Conservation (phyloP, 768 basidiomycete species). For the Amanita polypyramis region DNA sequence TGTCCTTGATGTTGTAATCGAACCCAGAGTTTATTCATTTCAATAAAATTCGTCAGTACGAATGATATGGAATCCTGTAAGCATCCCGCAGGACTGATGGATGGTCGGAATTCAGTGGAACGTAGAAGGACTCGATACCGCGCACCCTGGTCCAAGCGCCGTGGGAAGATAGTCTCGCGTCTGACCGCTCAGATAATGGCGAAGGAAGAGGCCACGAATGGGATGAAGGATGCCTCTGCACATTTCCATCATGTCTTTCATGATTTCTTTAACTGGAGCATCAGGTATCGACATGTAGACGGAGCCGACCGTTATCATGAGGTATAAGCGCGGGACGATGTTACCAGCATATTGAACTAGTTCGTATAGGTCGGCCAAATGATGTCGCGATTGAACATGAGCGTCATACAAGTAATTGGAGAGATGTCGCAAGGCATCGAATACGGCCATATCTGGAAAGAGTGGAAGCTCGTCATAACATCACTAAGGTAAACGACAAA, state of each 20-base stretch:
- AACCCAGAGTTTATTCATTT: slow-evolving; percentile 99
- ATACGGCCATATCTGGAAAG: slow-evolving; percentile 87
- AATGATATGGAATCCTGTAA: slow-evolving; percentile 93
- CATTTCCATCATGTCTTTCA: slow-evolving; percentile 99
- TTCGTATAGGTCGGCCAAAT: slow-evolving; percentile 97
- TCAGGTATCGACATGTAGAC: slow-evolving; percentile 99
- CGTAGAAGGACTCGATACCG: slow-evolving; percentile 7
- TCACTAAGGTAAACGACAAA: neutral
- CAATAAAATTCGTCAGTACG: slow-evolving; percentile 96
- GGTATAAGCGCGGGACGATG: slow-evolving; percentile 87
- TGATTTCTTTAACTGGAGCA: slow-evolving; percentile 96
- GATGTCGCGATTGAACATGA: slow-evolving; percentile 84
- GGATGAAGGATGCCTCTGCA: slow-evolving; percentile 94
- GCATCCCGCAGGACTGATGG: slow-evolving; percentile 70
- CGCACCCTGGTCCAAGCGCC: slow-evolving; percentile 75
- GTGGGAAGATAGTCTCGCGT: slow-evolving; percentile 92
- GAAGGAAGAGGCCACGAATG: slow-evolving; percentile 89
- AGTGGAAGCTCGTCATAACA: neutral
- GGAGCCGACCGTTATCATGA: slow-evolving; percentile 99
- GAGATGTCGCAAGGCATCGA: slow-evolving; percentile 90
- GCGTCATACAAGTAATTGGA: slow-evolving; percentile 96
- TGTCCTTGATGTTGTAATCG: slow-evolving; percentile 97
- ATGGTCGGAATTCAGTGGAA: slow-evolving; percentile 1
- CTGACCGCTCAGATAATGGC: slow-evolving; percentile 95
- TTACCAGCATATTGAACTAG: slow-evolving; percentile 99